A percentile compares a stretch with the other conserved stretches of the same genome.
Conservation (phyloP, 257 asterid genomes). For the Solanum lycopersicoides region DNA sequence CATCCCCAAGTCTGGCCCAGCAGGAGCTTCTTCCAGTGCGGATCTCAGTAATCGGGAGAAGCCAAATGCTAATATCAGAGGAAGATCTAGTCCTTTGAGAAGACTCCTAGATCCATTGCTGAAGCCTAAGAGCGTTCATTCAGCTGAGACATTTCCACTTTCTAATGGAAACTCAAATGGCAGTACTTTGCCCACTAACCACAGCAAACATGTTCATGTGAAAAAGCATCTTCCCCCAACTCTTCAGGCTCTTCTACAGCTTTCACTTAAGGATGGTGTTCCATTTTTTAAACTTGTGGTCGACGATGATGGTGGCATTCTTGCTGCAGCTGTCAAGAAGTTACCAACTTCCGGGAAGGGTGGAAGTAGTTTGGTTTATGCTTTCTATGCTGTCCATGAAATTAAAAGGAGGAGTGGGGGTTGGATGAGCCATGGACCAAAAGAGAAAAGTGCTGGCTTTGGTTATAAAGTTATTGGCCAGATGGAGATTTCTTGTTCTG, state of each 20-base stretch:
- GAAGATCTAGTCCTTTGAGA: slow-evolving; percentile 77
- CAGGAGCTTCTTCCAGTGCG: slow-evolving; percentile 17
- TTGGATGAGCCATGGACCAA: slow-evolving; percentile 78
- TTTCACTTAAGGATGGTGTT: slow-evolving; percentile 53
- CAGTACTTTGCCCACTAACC: slow-evolving; percentile 7
- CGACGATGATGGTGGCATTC: slow-evolving; percentile 59
- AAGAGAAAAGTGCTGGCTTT: slow-evolving; percentile 44
- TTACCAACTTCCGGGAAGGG: slow-evolving; percentile 35
- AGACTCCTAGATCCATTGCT: slow-evolving; percentile 74
- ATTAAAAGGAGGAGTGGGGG: slow-evolving; percentile 56
- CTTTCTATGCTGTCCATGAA: slow-evolving; percentile 73
- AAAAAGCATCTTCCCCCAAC: slow-evolving; percentile 28
- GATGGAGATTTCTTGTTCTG: slow-evolving; percentile 51
- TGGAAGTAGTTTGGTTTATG: slow-evolving; percentile 40
- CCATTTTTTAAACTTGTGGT: slow-evolving; percentile 76
- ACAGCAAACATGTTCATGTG: slow-evolving; percentile 21
- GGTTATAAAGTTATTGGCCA: slow-evolving; percentile 58
- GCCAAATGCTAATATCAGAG: slow-evolving; percentile 32
- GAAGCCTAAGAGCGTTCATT: slow-evolving; percentile 40
- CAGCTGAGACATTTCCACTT: slow-evolving; percentile 20
- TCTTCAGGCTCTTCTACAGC: slow-evolving; percentile 67
- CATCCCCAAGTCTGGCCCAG: slow-evolving; percentile 45
- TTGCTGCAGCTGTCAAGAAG: slow-evolving; percentile 63
- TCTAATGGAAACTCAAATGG: not conserved
- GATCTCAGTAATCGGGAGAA: slow-evolving; percentile 29